Evolutionary conservation across 2,329 filamentous ascomycete genomes (phyloP).

Genomic region (Trichoderma harzianum): DNA sequence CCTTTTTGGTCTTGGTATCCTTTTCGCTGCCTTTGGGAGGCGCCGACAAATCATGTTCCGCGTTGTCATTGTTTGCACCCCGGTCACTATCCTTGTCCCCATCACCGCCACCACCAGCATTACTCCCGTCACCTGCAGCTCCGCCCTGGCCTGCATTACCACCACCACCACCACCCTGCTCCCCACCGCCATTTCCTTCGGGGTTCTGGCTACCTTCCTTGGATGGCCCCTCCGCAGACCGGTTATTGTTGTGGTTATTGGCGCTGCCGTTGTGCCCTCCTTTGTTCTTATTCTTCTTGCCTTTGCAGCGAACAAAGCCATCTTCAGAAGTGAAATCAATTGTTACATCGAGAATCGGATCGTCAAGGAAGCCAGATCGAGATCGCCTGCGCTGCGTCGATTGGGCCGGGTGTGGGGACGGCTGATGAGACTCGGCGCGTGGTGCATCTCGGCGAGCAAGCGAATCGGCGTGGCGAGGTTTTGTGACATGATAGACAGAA

Average conservation of each 20-base stretch:
- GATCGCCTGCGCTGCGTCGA: conserved; percentile 18
- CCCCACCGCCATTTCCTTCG: conserved; percentile 21
- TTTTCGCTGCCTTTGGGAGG: conserved; percentile 40
- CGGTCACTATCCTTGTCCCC: conserved; percentile 37
- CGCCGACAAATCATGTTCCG: conserved; percentile 29
- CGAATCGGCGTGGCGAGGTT: conserved; percentile 33
- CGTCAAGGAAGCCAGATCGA: conserved; percentile 39
- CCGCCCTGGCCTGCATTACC: conserved; percentile 18
- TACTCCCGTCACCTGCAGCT: conserved; percentile 19
- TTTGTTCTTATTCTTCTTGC: conserved; percentile 52
- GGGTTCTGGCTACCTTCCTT: conserved; percentile 21
- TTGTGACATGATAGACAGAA: conserved; percentile 26
- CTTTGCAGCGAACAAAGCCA: conserved; percentile 52
- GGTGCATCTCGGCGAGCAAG: conserved; percentile 21
- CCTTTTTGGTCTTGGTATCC: conserved; percentile 28
- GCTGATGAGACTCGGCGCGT: background rate
- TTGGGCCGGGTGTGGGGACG: conserved; percentile 21
- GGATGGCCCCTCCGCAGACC: conserved; percentile 42
- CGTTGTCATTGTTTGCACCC: conserved; percentile 22
- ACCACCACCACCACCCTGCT: conserved; percentile 19
- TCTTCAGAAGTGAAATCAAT: conserved; percentile 58
- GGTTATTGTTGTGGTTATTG: conserved; percentile 33
- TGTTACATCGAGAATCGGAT: conserved; percentile 43
- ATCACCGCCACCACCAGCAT: conserved; percentile 26
- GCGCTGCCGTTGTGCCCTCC: background rate